A percentile compares a stretch with the other conserved stretches of the same genome.
Evolutionary conservation across 768 basidiomycete genomes (phyloP).

Genomic region (Termitomyces sp.): DNA sequence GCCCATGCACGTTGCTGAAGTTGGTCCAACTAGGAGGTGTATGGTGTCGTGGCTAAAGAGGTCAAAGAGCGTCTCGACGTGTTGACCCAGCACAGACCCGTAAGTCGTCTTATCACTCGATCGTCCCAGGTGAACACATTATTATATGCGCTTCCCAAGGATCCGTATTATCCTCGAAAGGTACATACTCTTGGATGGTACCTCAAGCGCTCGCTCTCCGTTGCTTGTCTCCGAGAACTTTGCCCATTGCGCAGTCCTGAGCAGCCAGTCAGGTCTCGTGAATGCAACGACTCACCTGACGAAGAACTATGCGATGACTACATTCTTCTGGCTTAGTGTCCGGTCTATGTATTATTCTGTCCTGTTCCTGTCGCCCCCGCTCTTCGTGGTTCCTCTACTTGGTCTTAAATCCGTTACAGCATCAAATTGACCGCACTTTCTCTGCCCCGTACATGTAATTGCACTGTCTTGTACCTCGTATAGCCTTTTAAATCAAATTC

Average conservation of each 20-base stretch:
- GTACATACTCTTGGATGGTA: constrained; percentile 33
- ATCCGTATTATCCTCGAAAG: constrained; percentile 29
- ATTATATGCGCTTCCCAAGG: constrained; percentile 17
- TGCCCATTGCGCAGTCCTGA: constrained; percentile 3
- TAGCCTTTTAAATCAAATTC: not conserved
- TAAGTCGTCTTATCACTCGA: constrained; percentile 13
- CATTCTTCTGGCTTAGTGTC: not conserved
- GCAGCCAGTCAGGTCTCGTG: not conserved
- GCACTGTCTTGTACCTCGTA: not conserved
- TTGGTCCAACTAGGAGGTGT: constrained; percentile 21
- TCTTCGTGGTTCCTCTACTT: not conserved
- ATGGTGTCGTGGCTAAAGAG: constrained; percentile 21
- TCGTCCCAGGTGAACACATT: not conserved
- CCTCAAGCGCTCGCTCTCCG: constrained; percentile 34
- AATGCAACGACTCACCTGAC: not conserved
- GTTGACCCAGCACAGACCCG: constrained; percentile 23
- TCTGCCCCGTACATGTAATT: not conserved
- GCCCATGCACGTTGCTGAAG: not conserved
- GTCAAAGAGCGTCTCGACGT: constrained; percentile 23
- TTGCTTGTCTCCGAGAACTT: constrained; percentile 30
- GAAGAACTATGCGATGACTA: constrained; percentile 1
- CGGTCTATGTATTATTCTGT: not conserved
- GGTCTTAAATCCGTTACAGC: not conserved
- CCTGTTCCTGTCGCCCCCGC: not conserved
- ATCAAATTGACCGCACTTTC: not conserved